Evolutionary conservation across 1,139 yeast genomes (phyloP).

Genomic region (Geotrichum candidum): DNA sequence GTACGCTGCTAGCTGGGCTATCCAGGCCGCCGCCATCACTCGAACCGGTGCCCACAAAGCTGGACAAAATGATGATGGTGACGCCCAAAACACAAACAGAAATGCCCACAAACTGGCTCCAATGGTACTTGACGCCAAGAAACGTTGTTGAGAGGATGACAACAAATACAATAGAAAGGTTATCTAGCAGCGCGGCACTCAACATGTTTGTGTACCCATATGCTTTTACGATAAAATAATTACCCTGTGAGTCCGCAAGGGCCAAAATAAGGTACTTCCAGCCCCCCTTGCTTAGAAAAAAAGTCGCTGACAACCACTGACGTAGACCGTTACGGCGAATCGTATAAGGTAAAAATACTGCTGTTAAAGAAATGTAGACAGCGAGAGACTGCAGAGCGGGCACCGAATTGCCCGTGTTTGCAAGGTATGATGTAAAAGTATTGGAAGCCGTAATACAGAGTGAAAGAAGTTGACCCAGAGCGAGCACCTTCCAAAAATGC

Average conservation of each 20-base stretch:
- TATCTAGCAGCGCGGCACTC: constrained; percentile 41
- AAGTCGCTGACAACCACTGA: too few species aligned
- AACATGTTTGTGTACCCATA: constrained; percentile 41
- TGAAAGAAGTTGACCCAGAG: constrained; percentile 40
- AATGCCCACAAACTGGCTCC: constrained; percentile 41
- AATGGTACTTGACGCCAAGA: constrained; percentile 41
- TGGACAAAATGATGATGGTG: constrained; percentile 40
- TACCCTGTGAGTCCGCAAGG: constrained; percentile 43
- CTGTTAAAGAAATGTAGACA: constrained; percentile 36
- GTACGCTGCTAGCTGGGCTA: constrained; percentile 29
- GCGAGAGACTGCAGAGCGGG: constrained; percentile 42
- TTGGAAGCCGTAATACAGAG: constrained; percentile 40
- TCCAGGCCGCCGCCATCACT: too few species aligned
- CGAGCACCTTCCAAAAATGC: constrained; percentile 39
- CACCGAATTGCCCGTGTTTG: constrained; percentile 36
- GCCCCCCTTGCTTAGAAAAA: constrained; percentile 32
- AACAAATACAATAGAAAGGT: constrained; percentile 42
- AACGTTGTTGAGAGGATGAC: constrained; percentile 38
- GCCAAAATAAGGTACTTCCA: constrained; percentile 42
- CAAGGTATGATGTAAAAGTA: constrained; percentile 39
- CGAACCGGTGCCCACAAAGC: constrained; percentile 24
- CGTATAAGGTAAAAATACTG: constrained; percentile 39
- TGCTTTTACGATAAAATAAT: constrained; percentile 42
- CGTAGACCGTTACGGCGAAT: constrained; percentile 20
- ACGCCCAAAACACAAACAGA: constrained; percentile 40